These are phyloP conservation scores for Isabelozyma rhagii DNA, from an alignment of 805 yeast genomes.

Conservation along the genomic window DNA sequence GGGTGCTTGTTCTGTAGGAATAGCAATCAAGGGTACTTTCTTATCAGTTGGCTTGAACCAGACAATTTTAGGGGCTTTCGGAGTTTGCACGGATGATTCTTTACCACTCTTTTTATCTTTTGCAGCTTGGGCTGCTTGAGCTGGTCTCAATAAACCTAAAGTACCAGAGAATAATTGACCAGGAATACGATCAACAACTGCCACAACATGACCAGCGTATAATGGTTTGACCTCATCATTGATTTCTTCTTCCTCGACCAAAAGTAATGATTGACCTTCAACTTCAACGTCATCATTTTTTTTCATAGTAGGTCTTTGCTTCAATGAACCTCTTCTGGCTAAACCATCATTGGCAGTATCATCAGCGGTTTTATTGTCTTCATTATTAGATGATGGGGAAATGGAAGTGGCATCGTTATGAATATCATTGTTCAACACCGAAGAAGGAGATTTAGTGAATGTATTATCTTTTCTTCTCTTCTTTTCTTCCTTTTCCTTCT, in stretches of 20 bases:
- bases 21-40: conserved; percentile 95
- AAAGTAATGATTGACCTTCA: conserved; percentile 89
- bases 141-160: conserved; percentile 88
- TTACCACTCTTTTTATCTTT: conserved; percentile 49
- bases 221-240: conserved; percentile 89
- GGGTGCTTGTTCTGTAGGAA: conserved; percentile 98
- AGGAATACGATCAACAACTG: conserved; percentile 95
- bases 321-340: conserved; percentile 80
- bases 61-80: conserved; percentile 82
- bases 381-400: conserved; percentile 25
- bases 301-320: conserved; percentile 95
- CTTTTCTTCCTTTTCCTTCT: conserved; percentile 95
- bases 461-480: conserved; percentile 76
- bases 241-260: conserved; percentile 94
- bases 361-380: conserved; percentile 25
- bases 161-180: conserved; percentile 96
- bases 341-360: conserved; percentile 36
- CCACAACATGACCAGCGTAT: conserved; percentile 97
- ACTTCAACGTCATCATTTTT: conserved; percentile 98
- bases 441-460: conserved; percentile 27
- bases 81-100: conserved; percentile 43
- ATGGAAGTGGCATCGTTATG: conserved; percentile 78
- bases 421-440: conserved; percentile 59
- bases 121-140: conserved; percentile 86
- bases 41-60: conserved; percentile 99